Evolutionary conservation across 2,329 filamentous ascomycete species (phyloP), one percentile per base, ranked within the genome.

Genomic region (Biscogniauxia sp.): DNA sequence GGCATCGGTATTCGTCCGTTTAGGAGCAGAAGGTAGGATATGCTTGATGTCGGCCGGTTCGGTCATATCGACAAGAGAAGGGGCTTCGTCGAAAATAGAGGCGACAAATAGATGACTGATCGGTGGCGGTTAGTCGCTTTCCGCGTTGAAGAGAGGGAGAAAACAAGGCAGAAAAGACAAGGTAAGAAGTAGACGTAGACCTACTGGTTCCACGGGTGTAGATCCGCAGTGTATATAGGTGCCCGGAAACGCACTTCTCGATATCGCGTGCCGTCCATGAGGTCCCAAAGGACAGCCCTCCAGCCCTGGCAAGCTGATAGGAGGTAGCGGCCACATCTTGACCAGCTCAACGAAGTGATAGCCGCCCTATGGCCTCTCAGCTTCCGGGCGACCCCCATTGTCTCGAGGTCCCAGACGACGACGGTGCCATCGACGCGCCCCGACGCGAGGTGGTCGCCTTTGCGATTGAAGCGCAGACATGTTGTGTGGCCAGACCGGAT

Each of bases 341-440:
- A 97, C 95, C 95, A 99, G 79, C 93, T 96, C 62, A 99, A 77
- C 56, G 92, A 97, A 69, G 96, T 94, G 60, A 99, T 93, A 73
- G 95, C 94, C 72, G 92, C 89, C 55, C 91, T 96, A 77, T 99
- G 95, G 13, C 94, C 95, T 66, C 92, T 88, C 65, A 99, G 81
- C 78, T 98, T 99, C 72, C 93, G 89, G 61, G 95, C 95, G 4
- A 98, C 92, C 45, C 95, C 94, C 83, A 96, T 96, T 9, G 96
- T 99, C 77, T 99, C 96, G 55, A 98, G 87, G 73, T 99, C 95
- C 84, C 96, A 99, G 53, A 99, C 90, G 58, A 96, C 92, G 50
- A 99, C 90, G 5, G 92, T 95, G 67, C 95, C 95, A 78, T 99
- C 95, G 64, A 93, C 91, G 73, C 95, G 89, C 65, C 95, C 95